Evolutionary conservation across 805 yeast species (phyloP).

Genomic region (Cyberlindnera japonica): DNA sequence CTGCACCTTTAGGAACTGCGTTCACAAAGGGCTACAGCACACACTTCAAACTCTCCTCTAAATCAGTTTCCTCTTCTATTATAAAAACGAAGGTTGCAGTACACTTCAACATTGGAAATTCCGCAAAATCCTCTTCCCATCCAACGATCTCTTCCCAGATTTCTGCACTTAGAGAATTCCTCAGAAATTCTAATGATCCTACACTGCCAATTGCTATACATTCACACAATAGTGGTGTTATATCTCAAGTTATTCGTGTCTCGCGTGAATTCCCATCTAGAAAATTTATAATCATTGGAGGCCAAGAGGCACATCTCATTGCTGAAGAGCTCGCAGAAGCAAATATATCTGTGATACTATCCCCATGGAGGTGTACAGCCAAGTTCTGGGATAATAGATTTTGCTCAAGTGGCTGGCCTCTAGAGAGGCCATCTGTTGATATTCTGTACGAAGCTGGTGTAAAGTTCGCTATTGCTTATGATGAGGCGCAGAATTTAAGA

Average conservation of each 20-base stretch:
- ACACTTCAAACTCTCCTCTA: slow-evolving; percentile 4
- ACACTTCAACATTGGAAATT: slow-evolving; percentile 7
- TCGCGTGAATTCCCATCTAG: slow-evolving; percentile 3
- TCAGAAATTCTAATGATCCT: background rate
- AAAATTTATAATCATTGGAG: slow-evolving; percentile 5
- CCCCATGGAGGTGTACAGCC: slow-evolving; percentile 11
- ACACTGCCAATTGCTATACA: slow-evolving; percentile 6
- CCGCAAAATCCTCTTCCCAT: slow-evolving; percentile 3
- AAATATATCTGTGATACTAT: slow-evolving; percentile 3
- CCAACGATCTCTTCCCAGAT: slow-evolving; percentile 10
- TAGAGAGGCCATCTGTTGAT: slow-evolving; percentile 9
- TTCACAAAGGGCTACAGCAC: slow-evolving; percentile 9
- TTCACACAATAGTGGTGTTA: slow-evolving; percentile 6
- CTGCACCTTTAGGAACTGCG: slow-evolving; percentile 7
- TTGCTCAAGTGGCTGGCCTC: slow-evolving; percentile 8
- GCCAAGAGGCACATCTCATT: slow-evolving; percentile 9
- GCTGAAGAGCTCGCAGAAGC: slow-evolving; percentile 4
- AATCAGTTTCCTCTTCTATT: slow-evolving; percentile 2
- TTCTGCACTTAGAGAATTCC: slow-evolving; percentile 3
- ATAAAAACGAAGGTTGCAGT: slow-evolving; percentile 6
- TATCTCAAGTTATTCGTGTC: slow-evolving; percentile 5
- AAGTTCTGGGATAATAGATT: slow-evolving; percentile 11
- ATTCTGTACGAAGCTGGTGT: slow-evolving; percentile 9
- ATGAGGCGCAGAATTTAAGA: slow-evolving; percentile 4
- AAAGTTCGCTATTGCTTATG: slow-evolving; percentile 7